Percentiles rank a stretch among this genome's conserved stretches.
These are phyloP conservation scores for Starmerella stigmatis DNA, from an alignment of 805 yeast species.

Conservation along the genomic window DNA sequence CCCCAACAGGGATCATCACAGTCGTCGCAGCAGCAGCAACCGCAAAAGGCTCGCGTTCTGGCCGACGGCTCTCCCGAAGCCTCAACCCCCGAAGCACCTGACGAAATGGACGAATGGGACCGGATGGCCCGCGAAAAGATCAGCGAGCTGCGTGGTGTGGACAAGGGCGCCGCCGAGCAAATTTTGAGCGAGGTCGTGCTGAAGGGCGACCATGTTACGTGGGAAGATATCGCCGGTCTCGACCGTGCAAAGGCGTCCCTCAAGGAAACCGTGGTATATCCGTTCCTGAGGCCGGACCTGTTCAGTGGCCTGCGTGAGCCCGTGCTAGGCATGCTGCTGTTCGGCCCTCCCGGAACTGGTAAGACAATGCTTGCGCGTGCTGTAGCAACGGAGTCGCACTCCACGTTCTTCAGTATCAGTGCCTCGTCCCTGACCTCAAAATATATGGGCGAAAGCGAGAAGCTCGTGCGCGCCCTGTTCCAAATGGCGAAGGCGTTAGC, in stretches of 20 bases:
- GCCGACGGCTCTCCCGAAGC: slow-evolving; percentile 15
- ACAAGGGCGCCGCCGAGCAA: slow-evolving; percentile 65
- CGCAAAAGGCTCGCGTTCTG: slow-evolving; percentile 1
- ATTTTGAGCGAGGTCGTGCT: slow-evolving; percentile 81
- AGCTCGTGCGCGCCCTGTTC: slow-evolving; percentile 79
- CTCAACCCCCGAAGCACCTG: not conserved
- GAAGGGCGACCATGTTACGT: slow-evolving; percentile 79
- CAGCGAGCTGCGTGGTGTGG: slow-evolving; percentile 51
- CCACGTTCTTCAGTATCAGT: slow-evolving; percentile 84
- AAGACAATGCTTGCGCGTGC: slow-evolving; percentile 96
- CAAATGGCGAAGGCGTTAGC: slow-evolving; percentile 73
- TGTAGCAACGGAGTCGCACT: slow-evolving; percentile 87
- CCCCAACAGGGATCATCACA: not conserved
- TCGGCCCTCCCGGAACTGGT: slow-evolving; percentile 99
- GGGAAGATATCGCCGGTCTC: slow-evolving; percentile 94
- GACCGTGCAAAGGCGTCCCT: slow-evolving; percentile 79
- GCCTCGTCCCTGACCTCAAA: slow-evolving; percentile 83
- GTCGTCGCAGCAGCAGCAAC: slow-evolving; percentile 2
- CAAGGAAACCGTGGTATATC: slow-evolving; percentile 92
- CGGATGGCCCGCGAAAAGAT: slow-evolving; percentile 28
- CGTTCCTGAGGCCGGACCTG: slow-evolving; percentile 85
- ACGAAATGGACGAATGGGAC: slow-evolving; percentile 29
- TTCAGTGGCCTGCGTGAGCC: slow-evolving; percentile 89
- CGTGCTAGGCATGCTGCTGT: slow-evolving; percentile 86
- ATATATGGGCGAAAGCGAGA: slow-evolving; percentile 82